Evolutionary conservation across 495 filamentous ascomycete genomes (phyloP).

Genomic region (Penicillium malachiteum): DNA sequence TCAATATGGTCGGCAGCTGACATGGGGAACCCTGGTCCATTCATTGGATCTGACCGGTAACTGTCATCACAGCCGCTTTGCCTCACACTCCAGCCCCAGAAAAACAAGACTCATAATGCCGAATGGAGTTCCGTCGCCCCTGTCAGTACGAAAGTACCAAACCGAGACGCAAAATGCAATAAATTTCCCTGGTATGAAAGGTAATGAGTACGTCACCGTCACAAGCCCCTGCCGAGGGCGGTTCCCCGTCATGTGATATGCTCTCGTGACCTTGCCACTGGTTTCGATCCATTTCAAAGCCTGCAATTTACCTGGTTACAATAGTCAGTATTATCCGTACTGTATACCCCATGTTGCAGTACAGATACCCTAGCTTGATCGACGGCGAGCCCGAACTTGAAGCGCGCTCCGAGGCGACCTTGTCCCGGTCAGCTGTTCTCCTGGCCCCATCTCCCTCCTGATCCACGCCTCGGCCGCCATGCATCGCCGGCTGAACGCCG

Average conservation of each 20-base stretch:
- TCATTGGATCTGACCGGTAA: constrained; percentile 19
- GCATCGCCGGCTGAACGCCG: background rate
- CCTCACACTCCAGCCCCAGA: constrained; percentile 6
- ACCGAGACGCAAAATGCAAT: background rate
- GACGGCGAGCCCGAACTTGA: constrained; percentile 5
- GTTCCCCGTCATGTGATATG: constrained; percentile 25
- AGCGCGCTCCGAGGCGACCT: constrained; percentile 9
- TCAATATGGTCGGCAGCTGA: constrained; percentile 7
- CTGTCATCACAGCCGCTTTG: constrained; percentile 14
- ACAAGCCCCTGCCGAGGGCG: constrained; percentile 19
- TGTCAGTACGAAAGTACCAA: background rate
- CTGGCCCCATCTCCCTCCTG: constrained; percentile 6
- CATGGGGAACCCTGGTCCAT: constrained; percentile 2
- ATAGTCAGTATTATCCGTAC: constrained; percentile 1
- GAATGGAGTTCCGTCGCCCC: background rate
- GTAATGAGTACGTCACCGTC: constrained; percentile 10
- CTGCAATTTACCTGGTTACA: constrained; percentile 1
- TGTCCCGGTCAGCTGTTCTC: constrained; percentile 16
- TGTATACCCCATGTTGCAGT: background rate
- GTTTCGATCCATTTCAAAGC: constrained; percentile 3
- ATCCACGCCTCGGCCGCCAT: constrained; percentile 15
- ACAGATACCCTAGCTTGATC: background rate
- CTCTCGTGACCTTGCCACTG: constrained; percentile 26
- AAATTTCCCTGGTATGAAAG: background rate
- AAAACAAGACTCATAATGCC: background rate